Percentiles rank a stretch among this genome's conserved stretches.
Evolutionary conservation across 805 yeast genomes (phyloP).

Genomic region (Torulaspora franciscae): DNA sequence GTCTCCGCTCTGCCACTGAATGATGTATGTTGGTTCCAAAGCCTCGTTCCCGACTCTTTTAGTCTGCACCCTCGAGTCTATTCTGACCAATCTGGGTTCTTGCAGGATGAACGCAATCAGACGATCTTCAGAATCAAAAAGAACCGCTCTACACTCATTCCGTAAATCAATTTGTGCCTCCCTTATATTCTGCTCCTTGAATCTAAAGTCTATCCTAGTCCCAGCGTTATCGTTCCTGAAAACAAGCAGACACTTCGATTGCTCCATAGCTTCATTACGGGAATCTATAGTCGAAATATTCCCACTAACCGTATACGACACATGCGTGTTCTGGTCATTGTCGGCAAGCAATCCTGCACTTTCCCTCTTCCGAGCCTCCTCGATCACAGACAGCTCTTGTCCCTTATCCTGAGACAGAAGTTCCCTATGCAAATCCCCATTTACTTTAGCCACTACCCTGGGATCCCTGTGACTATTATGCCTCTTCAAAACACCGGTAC

Average conservation of each 20-base stretch:
- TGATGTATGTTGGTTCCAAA: not conserved
- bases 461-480: not conserved
- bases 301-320: not conserved
- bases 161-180: slow-evolving; percentile 17
- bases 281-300: not conserved
- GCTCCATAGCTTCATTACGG: not conserved
- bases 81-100: slow-evolving; percentile 8
- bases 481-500: not conserved
- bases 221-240: slow-evolving; percentile 16
- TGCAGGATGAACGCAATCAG: slow-evolving; percentile 20
- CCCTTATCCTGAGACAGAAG: not conserved
- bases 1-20: not conserved
- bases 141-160: slow-evolving; percentile 18
- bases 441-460: not conserved
- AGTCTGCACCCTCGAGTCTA: slow-evolving; percentile 8
- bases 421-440: not conserved
- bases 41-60: not conserved
- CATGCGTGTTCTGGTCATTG: not conserved
- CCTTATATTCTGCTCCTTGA: slow-evolving; percentile 12
- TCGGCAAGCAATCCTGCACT: not conserved
- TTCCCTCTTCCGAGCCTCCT: not conserved
- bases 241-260: slow-evolving; percentile 10
- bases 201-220: slow-evolving; percentile 15
- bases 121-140: slow-evolving; percentile 16
- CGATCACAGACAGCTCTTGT: not conserved